phyloP scores from a whole-genome alignment of 345 rosid species.

The Murraya koenigii region DNA sequence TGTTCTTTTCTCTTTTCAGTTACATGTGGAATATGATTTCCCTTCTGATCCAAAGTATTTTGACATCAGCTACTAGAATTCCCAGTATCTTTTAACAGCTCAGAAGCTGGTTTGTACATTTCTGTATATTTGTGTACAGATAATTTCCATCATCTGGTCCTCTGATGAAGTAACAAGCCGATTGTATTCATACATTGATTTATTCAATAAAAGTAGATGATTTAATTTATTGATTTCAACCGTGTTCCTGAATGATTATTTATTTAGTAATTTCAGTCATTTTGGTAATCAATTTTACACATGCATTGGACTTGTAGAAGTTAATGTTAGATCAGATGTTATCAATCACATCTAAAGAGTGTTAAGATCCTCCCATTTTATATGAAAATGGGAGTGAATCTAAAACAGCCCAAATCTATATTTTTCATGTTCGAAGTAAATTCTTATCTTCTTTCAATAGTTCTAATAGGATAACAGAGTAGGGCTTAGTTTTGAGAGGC shows the following conservation, averaged over 20 bases:
- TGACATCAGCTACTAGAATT: slow-evolving; percentile 41
- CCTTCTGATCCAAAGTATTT: slow-evolving; percentile 57
- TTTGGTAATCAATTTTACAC: background rate
- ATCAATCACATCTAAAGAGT: background rate
- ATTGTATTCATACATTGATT: slow-evolving; percentile 18
- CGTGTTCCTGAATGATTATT: background rate
- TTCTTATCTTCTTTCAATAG: background rate
- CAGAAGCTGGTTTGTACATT: background rate
- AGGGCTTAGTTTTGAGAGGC: background rate
- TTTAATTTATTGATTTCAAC: slow-evolving; percentile 12
- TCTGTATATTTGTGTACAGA: slow-evolving; percentile 30
- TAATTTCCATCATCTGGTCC: slow-evolving; percentile 3
- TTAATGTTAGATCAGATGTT: background rate
- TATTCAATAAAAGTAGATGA: slow-evolving; percentile 7
- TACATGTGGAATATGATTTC: slow-evolving; percentile 50
- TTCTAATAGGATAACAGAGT: background rate
- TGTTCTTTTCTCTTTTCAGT: slow-evolving; percentile 31
- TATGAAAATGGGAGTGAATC: background rate
- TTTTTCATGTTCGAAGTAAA: background rate
- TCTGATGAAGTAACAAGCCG: slow-evolving; percentile 1
- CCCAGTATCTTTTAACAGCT: background rate
- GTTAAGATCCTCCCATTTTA: background rate
- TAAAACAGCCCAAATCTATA: background rate
- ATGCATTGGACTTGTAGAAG: background rate
- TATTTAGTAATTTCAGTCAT: background rate